A percentile compares a stretch with the other conserved stretches of the same genome.
Conservation (phyloP, 805 yeast genomes). For the Wickerhamiella sergipiensis region DNA sequence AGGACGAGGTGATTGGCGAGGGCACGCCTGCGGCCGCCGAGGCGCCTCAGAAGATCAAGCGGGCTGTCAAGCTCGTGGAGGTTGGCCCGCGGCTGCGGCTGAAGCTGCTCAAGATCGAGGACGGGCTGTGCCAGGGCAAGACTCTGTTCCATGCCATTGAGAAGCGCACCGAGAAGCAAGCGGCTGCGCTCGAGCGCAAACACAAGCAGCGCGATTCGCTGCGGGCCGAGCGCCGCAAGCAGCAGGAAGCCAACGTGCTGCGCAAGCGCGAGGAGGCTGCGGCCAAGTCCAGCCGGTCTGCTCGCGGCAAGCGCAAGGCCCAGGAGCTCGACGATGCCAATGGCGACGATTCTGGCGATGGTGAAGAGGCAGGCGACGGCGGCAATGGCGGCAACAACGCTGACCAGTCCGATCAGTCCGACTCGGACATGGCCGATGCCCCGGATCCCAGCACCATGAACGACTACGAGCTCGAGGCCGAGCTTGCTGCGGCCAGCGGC, state of each 20-base stretch:
- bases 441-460: slow-evolving; percentile 32
- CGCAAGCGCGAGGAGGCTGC: slow-evolving; percentile 58
- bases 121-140: slow-evolving; percentile 80
- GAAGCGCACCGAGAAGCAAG: slow-evolving; percentile 49
- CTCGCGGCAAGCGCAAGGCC: slow-evolving; percentile 33
- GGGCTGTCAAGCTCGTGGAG: slow-evolving; percentile 85
- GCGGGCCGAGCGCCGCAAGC: slow-evolving; percentile 58
- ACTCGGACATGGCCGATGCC: slow-evolving; percentile 20
- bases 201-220: slow-evolving; percentile 50
- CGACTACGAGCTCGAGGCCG: slow-evolving; percentile 24
- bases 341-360: slow-evolving; percentile 14
- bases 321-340: slow-evolving; percentile 8
- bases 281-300: slow-evolving; percentile 58
- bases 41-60: slow-evolving; percentile 32
- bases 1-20: slow-evolving; percentile 43
- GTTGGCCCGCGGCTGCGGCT: slow-evolving; percentile 81
- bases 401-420: too few relatives aligned
- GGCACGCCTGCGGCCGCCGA: slow-evolving; percentile 12
- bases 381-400: too few relatives aligned
- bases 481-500: slow-evolving; percentile 9
- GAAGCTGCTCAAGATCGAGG: slow-evolving; percentile 74
- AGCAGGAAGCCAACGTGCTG: slow-evolving; percentile 66
- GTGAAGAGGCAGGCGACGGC: slow-evolving; percentile 16
- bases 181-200: slow-evolving; percentile 44
- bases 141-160: slow-evolving; percentile 69